Evolutionary conservation across 768 basidiomycete species (phyloP).

Genomic region (Cyathus striatus): DNA sequence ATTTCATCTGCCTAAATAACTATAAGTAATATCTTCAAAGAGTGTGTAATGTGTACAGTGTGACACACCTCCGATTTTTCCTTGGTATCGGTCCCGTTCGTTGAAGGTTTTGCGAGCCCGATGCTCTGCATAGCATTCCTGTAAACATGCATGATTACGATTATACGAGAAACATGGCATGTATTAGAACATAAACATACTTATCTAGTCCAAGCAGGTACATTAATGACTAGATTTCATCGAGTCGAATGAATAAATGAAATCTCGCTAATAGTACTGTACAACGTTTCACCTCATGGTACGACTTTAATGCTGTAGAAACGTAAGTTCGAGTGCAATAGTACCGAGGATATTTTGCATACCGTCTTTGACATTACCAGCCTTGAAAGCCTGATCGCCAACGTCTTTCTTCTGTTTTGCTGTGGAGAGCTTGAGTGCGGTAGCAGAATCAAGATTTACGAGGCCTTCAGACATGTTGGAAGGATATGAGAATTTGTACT

Average conservation of each 20-base stretch:
- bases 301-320: conserved; percentile 55
- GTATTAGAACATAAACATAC: conserved; percentile 35
- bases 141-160: conserved; percentile 1
- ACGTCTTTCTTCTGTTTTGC: conserved; percentile 65
- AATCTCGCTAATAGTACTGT: no score
- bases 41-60: background rate
- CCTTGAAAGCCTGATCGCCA: conserved; percentile 67
- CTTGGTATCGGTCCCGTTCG: conserved; percentile 30
- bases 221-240: conserved; percentile 51
- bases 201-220: conserved; percentile 76
- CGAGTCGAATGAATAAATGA: conserved; percentile 4
- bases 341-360: conserved; percentile 9
- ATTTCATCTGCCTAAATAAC: conserved; percentile 64
- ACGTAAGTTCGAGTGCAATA: conserved; percentile 4
- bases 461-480: conserved; percentile 18
- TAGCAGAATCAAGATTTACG: conserved; percentile 18
- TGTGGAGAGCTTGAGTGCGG: conserved; percentile 45
- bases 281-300: conserved; percentile 81
- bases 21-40: background rate
- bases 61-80: conserved; percentile 61
- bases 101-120: conserved; percentile 29
- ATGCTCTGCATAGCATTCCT: conserved; percentile 56
- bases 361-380: conserved; percentile 60
- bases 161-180: no score
- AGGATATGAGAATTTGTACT: no score